Evolutionary conservation across 2,329 filamentous ascomycete genomes (phyloP).

Genomic region (Phoma sp.): DNA sequence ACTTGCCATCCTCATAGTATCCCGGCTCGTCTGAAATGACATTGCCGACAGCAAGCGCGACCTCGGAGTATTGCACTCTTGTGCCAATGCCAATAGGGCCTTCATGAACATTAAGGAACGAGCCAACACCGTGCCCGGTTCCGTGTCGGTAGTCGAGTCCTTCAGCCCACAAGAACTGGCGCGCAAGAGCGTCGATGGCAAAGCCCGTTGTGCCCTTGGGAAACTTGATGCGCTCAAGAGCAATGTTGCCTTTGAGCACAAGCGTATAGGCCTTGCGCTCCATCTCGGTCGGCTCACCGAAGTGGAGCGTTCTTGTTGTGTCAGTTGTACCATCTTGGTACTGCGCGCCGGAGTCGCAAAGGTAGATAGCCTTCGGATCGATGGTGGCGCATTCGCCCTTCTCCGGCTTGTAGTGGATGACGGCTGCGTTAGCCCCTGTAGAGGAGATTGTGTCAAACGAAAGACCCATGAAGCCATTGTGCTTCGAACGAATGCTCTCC

Average conservation of each 20-base stretch:
- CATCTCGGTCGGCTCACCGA: conserved; percentile 79
- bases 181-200: conserved; percentile 84
- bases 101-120: conserved; percentile 95
- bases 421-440: conserved; percentile 87
- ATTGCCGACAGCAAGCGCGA: conserved; percentile 87
- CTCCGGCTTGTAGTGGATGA: conserved; percentile 94
- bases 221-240: conserved; percentile 83
- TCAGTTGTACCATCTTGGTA: conserved; percentile 96
- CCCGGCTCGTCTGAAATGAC: conserved; percentile 96
- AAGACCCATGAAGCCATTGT: conserved; percentile 81
- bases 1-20: conserved; percentile 94
- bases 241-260: conserved; percentile 92
- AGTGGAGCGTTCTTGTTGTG: conserved; percentile 91
- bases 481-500: conserved; percentile 72
- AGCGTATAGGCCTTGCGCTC: conserved; percentile 92
- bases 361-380: conserved; percentile 84
- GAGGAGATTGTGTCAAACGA: conserved; percentile 97
- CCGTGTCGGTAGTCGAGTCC: conserved; percentile 96
- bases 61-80: conserved; percentile 87
- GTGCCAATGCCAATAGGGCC: conserved; percentile 96
- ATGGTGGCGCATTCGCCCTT: conserved; percentile 80
- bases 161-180: conserved; percentile 90
- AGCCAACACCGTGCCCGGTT: conserved; percentile 94
- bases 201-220: conserved; percentile 95
- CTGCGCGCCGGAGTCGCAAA: conserved; percentile 97